Evolutionary conservation across 2,329 filamentous ascomycete species (phyloP).

Genomic region (Aphanocladium album): DNA sequence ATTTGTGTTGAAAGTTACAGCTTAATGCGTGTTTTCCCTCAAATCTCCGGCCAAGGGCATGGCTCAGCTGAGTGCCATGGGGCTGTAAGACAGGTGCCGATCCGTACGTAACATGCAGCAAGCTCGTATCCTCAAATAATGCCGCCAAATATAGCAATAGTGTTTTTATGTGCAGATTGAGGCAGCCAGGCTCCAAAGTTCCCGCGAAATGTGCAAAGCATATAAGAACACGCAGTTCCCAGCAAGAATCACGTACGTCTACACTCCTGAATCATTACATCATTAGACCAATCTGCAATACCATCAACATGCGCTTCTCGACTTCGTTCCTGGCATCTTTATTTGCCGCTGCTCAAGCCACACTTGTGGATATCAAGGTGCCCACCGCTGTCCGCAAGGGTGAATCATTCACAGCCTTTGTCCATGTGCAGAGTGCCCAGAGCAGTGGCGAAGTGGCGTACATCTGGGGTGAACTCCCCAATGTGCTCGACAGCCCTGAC

Average conservation of each 20-base stretch:
- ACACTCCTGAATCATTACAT: not conserved
- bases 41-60: not conserved
- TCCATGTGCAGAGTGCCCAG: constrained; percentile 8
- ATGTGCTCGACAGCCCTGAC: constrained; percentile 2
- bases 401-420: constrained; percentile 4
- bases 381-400: constrained; percentile 5
- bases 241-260: not conserved
- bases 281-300: not conserved
- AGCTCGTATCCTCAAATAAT: constrained; percentile 1
- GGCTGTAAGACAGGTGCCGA: not conserved
- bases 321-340: not conserved
- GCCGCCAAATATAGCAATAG: not conserved
- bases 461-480: constrained; percentile 6
- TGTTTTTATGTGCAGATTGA: not conserved
- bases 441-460: constrained; percentile 10
- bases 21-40: not conserved
- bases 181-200: not conserved
- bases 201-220: not conserved
- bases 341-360: not conserved
- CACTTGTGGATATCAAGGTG: constrained; percentile 8
- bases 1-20: not conserved
- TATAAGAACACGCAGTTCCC: not conserved
- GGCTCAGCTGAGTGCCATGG: too few species aligned
- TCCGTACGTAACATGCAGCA: not conserved
- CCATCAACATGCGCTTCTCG: constrained; percentile 1